phyloP scores from a whole-genome alignment of 768 basidiomycete species.

The Gyrodon lividus region DNA sequence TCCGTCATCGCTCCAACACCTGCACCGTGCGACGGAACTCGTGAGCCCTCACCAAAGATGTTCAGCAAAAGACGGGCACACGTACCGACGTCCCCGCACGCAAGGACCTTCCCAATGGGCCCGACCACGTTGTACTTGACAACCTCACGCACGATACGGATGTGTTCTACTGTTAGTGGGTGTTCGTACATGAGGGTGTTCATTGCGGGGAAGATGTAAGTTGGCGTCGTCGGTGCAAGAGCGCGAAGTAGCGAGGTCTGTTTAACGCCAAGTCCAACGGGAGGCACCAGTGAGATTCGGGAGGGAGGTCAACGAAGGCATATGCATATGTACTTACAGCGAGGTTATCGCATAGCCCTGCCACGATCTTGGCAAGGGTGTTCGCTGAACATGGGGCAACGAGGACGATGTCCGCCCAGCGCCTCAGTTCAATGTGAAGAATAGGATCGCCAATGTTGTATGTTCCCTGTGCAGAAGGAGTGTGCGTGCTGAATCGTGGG shows the following conservation, averaged over 20 bases:
- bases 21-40: conserved; percentile 26
- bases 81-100: conserved; percentile 90
- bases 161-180: conserved; percentile 83
- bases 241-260: conserved; percentile 84
- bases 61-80: neutral
- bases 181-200: conserved; percentile 98
- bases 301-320: neutral
- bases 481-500: neutral
- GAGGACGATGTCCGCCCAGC: conserved; percentile 95
- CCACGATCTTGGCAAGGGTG: conserved; percentile 89
- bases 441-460: conserved; percentile 88
- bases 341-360: conserved; percentile 88
- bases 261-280: neutral
- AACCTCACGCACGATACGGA: conserved; percentile 70
- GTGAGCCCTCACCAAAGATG: neutral
- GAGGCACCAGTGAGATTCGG: neutral
- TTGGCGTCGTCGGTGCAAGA: conserved; percentile 77
- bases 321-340: conserved; percentile 42
- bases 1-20: conserved; percentile 96
- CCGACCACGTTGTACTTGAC: conserved; percentile 81
- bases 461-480: conserved; percentile 46
- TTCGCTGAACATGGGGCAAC: conserved; percentile 97
- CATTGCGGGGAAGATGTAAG: conserved; percentile 96
- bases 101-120: conserved; percentile 83
- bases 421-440: conserved; percentile 89